A percentile compares a stretch with the other conserved stretches of the same genome.
Conservation (phyloP, 345 rosid genomes). For the Eucalyptus regnans region DNA sequence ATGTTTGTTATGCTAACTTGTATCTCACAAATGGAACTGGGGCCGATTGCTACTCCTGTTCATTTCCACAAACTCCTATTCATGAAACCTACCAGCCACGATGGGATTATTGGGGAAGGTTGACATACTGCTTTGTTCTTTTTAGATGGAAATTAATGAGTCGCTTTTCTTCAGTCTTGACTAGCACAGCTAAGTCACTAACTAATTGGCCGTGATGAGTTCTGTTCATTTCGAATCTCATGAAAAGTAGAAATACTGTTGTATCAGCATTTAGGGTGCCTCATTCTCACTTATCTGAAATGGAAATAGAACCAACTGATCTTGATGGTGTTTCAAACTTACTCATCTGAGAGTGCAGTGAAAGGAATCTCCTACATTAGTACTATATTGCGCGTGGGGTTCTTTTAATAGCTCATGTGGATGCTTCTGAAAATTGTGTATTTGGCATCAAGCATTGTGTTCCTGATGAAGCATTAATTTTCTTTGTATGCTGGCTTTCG, state of each 20-base stretch:
- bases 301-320: not conserved
- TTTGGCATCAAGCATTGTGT: not conserved
- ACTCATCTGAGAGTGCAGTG: not conserved
- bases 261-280: not conserved
- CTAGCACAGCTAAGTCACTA: not conserved
- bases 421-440: not conserved
- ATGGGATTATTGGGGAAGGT: slow-evolving; percentile 99
- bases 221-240: not conserved
- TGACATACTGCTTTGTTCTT: not conserved
- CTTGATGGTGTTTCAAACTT: not conserved
- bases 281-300: not conserved
- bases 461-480: not conserved
- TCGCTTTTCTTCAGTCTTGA: not conserved
- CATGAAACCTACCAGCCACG: slow-evolving; percentile 89
- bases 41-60: slow-evolving; percentile 36
- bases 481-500: not conserved
- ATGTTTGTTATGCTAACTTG: slow-evolving; percentile 63
- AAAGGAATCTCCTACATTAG: not conserved
- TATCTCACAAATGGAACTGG: slow-evolving; percentile 56
- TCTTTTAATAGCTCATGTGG: not conserved
- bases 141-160: not conserved
- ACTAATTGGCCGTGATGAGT: not conserved
- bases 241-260: not conserved
- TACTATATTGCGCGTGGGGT: not conserved
- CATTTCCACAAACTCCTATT: slow-evolving; percentile 45